Percentiles rank a stretch among this genome's conserved stretches.
Conservation (phyloP, 305 asterid species). For the Salvia sclarea region DNA sequence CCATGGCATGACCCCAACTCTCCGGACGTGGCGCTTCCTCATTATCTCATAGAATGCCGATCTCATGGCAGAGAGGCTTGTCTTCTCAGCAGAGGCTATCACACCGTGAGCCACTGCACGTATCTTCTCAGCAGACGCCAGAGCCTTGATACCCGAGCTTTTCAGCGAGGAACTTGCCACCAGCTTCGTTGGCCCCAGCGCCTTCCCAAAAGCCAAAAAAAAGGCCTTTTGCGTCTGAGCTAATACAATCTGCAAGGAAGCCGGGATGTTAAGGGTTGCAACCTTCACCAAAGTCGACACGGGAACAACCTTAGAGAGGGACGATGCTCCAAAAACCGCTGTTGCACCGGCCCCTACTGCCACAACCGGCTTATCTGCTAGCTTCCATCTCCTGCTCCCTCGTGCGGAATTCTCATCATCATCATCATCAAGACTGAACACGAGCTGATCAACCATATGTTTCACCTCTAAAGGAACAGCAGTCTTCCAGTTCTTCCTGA, state of each 20-base stretch:
- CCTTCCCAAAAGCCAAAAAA: slow-evolving; percentile 58
- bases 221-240: slow-evolving; percentile 72
- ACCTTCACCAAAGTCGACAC: slow-evolving; percentile 66
- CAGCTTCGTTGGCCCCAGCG: slow-evolving; percentile 54
- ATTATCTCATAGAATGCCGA: slow-evolving; percentile 85
- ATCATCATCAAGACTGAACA: slow-evolving; percentile 44
- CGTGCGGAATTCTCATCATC: slow-evolving; percentile 36
- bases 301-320: slow-evolving; percentile 80
- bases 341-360: slow-evolving; percentile 98
- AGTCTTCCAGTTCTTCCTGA: slow-evolving; percentile 81
- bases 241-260: slow-evolving; percentile 59
- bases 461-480: slow-evolving; percentile 58
- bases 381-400: slow-evolving; percentile 45
- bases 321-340: slow-evolving; percentile 76
- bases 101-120: slow-evolving; percentile 70
- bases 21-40: slow-evolving; percentile 66
- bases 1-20: slow-evolving; percentile 69
- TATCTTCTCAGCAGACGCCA: slow-evolving; percentile 74
- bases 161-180: slow-evolving; percentile 50
- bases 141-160: slow-evolving; percentile 59
- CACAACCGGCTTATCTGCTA: slow-evolving; percentile 73
- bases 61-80: slow-evolving; percentile 87
- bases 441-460: slow-evolving; percentile 62
- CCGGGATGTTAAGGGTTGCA: slow-evolving; percentile 64
- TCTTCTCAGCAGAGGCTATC: slow-evolving; percentile 84